Evolutionary conservation across 2,329 filamentous ascomycete genomes (phyloP), one percentile per base, ranked within the genome.

Genomic region (Fusarium sp.): DNA sequence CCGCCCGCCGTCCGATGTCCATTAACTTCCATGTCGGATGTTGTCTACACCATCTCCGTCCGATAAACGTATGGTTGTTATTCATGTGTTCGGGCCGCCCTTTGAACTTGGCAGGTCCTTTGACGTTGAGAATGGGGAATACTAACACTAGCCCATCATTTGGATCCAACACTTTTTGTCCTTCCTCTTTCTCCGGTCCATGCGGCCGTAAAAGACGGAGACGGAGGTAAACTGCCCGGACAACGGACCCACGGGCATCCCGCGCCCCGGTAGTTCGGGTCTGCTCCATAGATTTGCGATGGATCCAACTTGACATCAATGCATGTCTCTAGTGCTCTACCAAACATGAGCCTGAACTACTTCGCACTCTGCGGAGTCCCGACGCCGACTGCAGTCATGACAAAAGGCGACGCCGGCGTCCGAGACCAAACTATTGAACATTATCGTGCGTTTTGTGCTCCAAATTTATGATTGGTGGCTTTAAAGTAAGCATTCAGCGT

Each of bases 1-100:
- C 52, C 53, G 34, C 53, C 45, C 22, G 24, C 56, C 35, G 34
- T 31, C 31, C 12, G 34, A 39, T 35, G 41, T 43, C 39, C 25
- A 15, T 50, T 31, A 22, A 41, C 40, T 22, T 22, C 40, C 19
- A 32, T 25, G 44, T 64, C 48, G 39, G 56, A 60, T 64, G 54
- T 51, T 46, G 34, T 26, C 35, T 65, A 35, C 45, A 36, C 35
- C 28, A 41, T 45, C 40, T 39, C 43, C 52, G 10, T 55, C 39
- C 22, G 45, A 59, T 52, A 36, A 65, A 59, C 62, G 48, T 51
- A 59, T 48, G 58, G 53, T 52, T 58, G 53, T 52, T 58, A 47
- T 65, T 59, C 39, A 53, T 32, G 26, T 45, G 35, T 61, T 62
- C 57, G 61, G 61, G 41, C 61, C 51, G 51, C 31, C 34, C 25